A percentile compares a stretch with the other conserved stretches of the same genome.
Conservation (phyloP, 768 basidiomycete species). For the Crucibulum laeve region DNA sequence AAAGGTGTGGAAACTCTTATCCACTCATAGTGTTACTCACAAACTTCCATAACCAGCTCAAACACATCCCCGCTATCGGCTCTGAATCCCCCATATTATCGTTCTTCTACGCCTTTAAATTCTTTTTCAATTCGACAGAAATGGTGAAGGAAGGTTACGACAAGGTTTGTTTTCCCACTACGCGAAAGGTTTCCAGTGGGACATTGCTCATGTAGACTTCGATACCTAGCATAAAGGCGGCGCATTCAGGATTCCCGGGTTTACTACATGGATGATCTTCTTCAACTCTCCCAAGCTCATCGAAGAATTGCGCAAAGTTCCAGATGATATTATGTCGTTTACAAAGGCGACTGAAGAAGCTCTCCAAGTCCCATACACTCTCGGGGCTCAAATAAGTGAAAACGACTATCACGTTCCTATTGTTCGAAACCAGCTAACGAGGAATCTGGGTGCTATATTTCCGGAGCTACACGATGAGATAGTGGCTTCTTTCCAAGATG, state of each 20-base stretch:
- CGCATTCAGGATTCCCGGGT: background rate
- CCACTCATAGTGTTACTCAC: too few relatives aligned
- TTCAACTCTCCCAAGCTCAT: background rate
- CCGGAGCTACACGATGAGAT: slow-evolving; percentile 43
- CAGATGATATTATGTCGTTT: background rate
- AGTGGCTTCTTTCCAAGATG: slow-evolving; percentile 29
- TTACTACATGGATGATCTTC: background rate
- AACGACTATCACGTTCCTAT: slow-evolving; percentile 26
- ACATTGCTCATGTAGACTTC: too few relatives aligned
- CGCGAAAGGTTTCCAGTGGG: too few relatives aligned
- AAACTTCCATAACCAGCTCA: too few relatives aligned
- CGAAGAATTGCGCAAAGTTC: background rate
- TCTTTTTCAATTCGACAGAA: too few relatives aligned
- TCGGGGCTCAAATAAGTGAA: slow-evolving; percentile 18
- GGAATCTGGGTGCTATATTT: slow-evolving; percentile 25
- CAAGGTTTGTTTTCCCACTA: too few relatives aligned
- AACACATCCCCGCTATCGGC: too few relatives aligned
- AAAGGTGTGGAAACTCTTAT: too few relatives aligned
- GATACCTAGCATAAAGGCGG: background rate
- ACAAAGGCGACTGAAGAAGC: background rate
- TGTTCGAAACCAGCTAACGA: slow-evolving; percentile 22
- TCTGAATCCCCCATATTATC: too few relatives aligned
- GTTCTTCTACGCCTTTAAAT: too few relatives aligned
- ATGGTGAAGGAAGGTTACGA: too few relatives aligned
- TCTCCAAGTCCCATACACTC: slow-evolving; percentile 22